Evolutionary conservation across 2,329 filamentous ascomycete genomes (phyloP).

Genomic region (Parastagonospora avenae): DNA sequence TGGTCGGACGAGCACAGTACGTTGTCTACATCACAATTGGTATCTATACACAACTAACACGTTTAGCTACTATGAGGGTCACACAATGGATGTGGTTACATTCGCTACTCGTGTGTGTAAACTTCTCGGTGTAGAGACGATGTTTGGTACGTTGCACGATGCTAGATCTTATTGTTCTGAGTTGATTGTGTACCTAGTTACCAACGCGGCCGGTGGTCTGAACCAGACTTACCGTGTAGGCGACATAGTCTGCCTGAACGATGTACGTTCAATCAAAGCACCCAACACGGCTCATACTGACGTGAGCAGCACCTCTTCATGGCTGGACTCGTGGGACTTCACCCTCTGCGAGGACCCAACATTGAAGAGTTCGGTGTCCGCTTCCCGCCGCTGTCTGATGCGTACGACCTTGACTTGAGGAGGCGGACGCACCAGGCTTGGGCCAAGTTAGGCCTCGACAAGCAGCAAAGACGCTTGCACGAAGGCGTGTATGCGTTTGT

Average conservation of each 20-base stretch:
- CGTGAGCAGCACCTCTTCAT: conserved; percentile 63
- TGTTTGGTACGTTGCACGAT: conserved; percentile 55
- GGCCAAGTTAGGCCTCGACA: conserved; percentile 54
- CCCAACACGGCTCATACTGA: conserved; percentile 10
- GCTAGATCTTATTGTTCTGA: background rate
- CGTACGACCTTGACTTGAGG: conserved; percentile 67
- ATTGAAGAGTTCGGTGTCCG: conserved; percentile 65
- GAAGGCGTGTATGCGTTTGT: conserved; percentile 71
- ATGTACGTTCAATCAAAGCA: conserved; percentile 51
- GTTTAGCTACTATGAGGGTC: conserved; percentile 69
- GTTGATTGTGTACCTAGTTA: conserved; percentile 53
- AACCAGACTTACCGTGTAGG: conserved; percentile 68
- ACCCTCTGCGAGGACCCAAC: conserved; percentile 68
- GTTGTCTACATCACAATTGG: conserved; percentile 32
- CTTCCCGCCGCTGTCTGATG: conserved; percentile 68
- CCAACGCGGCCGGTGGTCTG: conserved; percentile 69
- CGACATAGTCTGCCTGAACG: conserved; percentile 68
- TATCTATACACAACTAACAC: conserved; percentile 17
- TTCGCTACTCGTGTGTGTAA: conserved; percentile 70
- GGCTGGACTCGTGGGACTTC: conserved; percentile 64
- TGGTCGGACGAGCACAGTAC: conserved; percentile 69
- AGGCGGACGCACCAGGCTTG: conserved; percentile 63
- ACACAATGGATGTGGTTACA: conserved; percentile 65
- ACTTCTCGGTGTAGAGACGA: conserved; percentile 63
- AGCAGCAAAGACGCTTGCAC: conserved; percentile 59